Evolutionary conservation across 2,329 filamentous ascomycete species (phyloP), one percentile per base, ranked within the genome.

Genomic region (Ophiostoma tasmaniense): DNA sequence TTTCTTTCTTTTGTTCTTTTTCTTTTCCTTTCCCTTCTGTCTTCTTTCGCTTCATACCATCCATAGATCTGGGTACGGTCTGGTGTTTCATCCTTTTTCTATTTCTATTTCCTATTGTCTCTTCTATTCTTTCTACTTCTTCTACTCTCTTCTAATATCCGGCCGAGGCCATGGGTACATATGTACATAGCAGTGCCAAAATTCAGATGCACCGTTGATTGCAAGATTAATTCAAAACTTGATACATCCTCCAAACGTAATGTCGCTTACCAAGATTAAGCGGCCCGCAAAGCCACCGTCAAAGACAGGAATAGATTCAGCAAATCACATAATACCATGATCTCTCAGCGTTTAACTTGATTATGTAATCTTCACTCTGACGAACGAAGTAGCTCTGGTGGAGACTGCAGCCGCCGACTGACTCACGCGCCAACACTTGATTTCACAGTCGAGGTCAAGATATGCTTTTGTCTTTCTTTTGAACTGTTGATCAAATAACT

Each of bases 1-100:
- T 50, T 42, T 22, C 35, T 55, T 55, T 65, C 33, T 66, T 20
- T 52, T 67, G n/a, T 22, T 22, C 35, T 64, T 13, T 66, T 64
- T 62, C 50, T 35, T 72, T 7, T 14, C 28, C 2, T 17, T 17
- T 25, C 14, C 11, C 13, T 52, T n/a, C 35, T 2, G 14, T 22
- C 2, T 39, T 22, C 8, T 35, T 8, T 64, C 35, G 20, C 20
- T 37, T 37, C n/a, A 8, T 35, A 62, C 59, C 59, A 62, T 30
- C 28, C 59, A 62, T 62, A 33, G 59, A 62, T 28, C 59, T n/a
- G 28, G 59, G 28, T 33, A 45, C 17, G 42, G 42, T 45, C 28
- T 33, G 25, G 25, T 30, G 11, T 61, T 2, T 61, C 22, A 20
- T 62, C 33, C 13, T 61, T 13, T 28, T 59, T 59, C 5, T 59